Evolutionary conservation across 1,139 yeast species (phyloP).

Genomic region (Kodamaea sp.): DNA sequence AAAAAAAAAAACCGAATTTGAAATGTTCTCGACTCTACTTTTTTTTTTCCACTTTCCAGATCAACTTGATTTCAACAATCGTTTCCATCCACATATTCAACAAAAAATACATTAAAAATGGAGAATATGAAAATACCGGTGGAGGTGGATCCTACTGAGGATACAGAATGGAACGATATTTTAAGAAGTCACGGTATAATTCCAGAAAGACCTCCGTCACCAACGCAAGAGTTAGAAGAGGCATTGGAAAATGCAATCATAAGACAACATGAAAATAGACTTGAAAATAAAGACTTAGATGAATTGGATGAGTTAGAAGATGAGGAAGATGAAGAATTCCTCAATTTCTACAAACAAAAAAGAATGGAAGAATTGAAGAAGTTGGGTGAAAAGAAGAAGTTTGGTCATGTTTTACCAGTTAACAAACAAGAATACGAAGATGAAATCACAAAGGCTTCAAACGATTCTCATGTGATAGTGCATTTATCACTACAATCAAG

Average conservation of each 20-base stretch:
- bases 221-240: slow-evolving; percentile 80
- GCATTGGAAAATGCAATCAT: slow-evolving; percentile 80
- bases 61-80: too few relatives aligned
- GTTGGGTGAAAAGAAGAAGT: slow-evolving; percentile 58
- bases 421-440: slow-evolving; percentile 82
- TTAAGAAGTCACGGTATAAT: slow-evolving; percentile 84
- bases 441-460: slow-evolving; percentile 82
- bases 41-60: too few relatives aligned
- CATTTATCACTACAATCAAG: slow-evolving; percentile 72
- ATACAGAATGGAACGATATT: slow-evolving; percentile 98
- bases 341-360: slow-evolving; percentile 69
- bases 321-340: slow-evolving; percentile 73
- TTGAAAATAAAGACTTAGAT: slow-evolving; percentile 71
- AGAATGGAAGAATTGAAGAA: slow-evolving; percentile 69
- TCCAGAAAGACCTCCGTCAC: slow-evolving; percentile 89
- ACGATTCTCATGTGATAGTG: slow-evolving; percentile 57
- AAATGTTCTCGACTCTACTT: too few relatives aligned
- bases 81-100: too few relatives aligned
- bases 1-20: too few relatives aligned
- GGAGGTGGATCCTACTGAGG: slow-evolving; percentile 92
- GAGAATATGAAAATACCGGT: slow-evolving; percentile 55
- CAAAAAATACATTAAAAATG: slow-evolving; percentile 14
- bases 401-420: slow-evolving; percentile 73
- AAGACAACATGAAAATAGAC: slow-evolving; percentile 68
- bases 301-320: slow-evolving; percentile 81